phyloP scores from a whole-genome alignment of 805 yeast genomes.

The Wickerhamiella siamensis region DNA sequence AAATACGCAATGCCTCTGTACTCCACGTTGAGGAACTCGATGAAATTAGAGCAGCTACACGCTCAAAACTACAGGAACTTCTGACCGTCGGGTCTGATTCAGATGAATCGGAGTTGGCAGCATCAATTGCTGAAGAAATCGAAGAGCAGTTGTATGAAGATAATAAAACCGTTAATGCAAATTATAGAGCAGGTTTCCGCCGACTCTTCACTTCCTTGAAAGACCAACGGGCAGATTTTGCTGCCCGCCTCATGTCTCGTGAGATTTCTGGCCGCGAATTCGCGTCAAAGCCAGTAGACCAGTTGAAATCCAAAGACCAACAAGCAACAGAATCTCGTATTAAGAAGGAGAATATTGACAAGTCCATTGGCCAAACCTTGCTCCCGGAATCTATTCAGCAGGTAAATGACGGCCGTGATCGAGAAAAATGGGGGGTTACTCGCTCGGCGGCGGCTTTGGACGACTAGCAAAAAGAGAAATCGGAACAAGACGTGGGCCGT shows the following conservation, averaged over 20 bases:
- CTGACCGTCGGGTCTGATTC: slow-evolving; percentile 4
- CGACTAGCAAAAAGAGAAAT: slow-evolving; percentile 8
- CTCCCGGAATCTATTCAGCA: slow-evolving; percentile 24
- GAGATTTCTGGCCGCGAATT: slow-evolving; percentile 19
- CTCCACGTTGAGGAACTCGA: slow-evolving; percentile 4
- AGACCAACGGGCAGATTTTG: slow-evolving; percentile 17
- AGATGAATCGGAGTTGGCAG: neutral
- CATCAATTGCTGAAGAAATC: slow-evolving; percentile 15
- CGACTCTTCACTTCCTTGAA: slow-evolving; percentile 20
- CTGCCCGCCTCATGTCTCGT: slow-evolving; percentile 17
- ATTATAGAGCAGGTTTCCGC: slow-evolving; percentile 21
- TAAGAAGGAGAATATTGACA: slow-evolving; percentile 18
- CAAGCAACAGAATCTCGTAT: slow-evolving; percentile 17
- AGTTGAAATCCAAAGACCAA: slow-evolving; percentile 20
- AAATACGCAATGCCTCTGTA: neutral
- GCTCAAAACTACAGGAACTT: slow-evolving; percentile 9
- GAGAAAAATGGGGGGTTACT: slow-evolving; percentile 31
- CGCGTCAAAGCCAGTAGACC: slow-evolving; percentile 21
- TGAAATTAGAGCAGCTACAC: slow-evolving; percentile 12
- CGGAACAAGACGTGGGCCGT: neutral
- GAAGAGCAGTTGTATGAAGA: slow-evolving; percentile 17
- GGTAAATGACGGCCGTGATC: slow-evolving; percentile 29
- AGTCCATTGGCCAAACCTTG: slow-evolving; percentile 19
- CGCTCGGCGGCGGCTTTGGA: slow-evolving; percentile 30
- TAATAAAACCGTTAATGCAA: slow-evolving; percentile 11